phyloP scores from a whole-genome alignment of 1,139 yeast species.

The Suhomyces anneliseae region DNA sequence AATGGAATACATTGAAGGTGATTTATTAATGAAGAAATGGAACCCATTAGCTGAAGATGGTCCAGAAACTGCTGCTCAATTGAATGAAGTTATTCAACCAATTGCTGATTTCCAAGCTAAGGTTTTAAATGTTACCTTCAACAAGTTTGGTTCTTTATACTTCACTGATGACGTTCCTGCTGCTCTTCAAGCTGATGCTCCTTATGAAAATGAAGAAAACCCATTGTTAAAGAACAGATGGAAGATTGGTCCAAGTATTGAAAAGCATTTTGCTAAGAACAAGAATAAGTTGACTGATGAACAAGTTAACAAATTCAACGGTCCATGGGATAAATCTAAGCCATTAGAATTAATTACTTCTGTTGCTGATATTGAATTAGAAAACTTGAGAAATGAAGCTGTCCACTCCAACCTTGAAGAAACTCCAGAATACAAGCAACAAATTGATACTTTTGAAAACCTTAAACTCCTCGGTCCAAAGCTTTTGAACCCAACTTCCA shows the following conservation, averaged over 20 bases:
- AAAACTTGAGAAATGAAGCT: constrained; percentile 39
- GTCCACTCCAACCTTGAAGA: constrained; percentile 4
- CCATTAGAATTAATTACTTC: constrained; percentile 63
- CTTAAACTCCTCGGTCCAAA: constrained; percentile 54
- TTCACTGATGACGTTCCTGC: constrained; percentile 61
- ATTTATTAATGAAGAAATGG: constrained; percentile 85
- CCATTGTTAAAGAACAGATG: constrained; percentile 62
- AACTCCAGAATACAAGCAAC: constrained; percentile 37
- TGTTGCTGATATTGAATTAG: constrained; percentile 67
- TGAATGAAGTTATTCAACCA: constrained; percentile 60
- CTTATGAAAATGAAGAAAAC: constrained; percentile 67
- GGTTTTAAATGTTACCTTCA: constrained; percentile 56
- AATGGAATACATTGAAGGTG: constrained; percentile 78
- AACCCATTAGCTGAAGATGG: constrained; percentile 63
- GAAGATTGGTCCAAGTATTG: constrained; percentile 90
- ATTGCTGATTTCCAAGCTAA: constrained; percentile 60
- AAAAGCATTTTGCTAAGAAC: constrained; percentile 72
- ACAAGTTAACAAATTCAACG: constrained; percentile 51
- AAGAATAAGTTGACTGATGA: constrained; percentile 49
- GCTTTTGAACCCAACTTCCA: constrained; percentile 52
- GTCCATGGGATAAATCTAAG: constrained; percentile 70
- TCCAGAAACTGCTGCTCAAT: constrained; percentile 39
- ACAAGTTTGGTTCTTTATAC: constrained; percentile 78
- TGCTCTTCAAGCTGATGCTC: constrained; percentile 41
- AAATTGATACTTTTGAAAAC: constrained; percentile 60